Conservation (phyloP, 768 basidiomycete species). For the Lactifluus echinatus region DNA sequence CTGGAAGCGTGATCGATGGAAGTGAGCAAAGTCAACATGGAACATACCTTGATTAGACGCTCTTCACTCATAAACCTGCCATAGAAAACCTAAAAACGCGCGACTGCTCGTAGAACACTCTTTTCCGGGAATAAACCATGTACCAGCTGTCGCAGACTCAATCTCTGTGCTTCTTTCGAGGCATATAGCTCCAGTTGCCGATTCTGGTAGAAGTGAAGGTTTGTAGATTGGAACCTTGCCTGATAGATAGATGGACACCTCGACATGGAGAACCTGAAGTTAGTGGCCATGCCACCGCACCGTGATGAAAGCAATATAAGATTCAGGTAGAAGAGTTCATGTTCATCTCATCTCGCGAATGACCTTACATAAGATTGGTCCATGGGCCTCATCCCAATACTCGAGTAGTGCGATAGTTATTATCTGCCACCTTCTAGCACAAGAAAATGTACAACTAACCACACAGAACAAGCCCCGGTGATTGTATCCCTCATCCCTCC, state of each 20-base stretch:
- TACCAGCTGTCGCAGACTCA: constrained; percentile 77
- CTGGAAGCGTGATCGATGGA: constrained; percentile 30
- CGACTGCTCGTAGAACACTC: constrained; percentile 1
- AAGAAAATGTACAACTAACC: too few species aligned
- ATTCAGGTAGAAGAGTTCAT: background rate
- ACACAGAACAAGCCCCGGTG: too few species aligned
- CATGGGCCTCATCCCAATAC: too few species aligned
- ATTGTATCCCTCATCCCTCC: background rate
- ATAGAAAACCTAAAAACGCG: constrained; percentile 57
- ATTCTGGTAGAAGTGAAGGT: constrained; percentile 64
- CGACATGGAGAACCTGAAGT: background rate
- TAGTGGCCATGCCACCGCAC: background rate
- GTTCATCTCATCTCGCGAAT: too few species aligned
- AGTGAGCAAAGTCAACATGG: background rate
- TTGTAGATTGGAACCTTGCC: constrained; percentile 19
- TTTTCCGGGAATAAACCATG: constrained; percentile 13
- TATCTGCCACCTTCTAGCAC: background rate
- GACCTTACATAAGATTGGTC: background rate
- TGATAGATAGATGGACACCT: background rate
- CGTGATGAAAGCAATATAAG: background rate
- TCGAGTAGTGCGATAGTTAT: too few species aligned
- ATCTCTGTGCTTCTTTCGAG: constrained; percentile 55
- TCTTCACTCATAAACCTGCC: constrained; percentile 78
- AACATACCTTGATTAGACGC: constrained; percentile 59
- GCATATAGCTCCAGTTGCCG: constrained; percentile 77